Evolutionary conservation across 2,329 filamentous ascomycete genomes (phyloP), one percentile per base, ranked within the genome.

Genomic region (Talaromyces sp.): DNA sequence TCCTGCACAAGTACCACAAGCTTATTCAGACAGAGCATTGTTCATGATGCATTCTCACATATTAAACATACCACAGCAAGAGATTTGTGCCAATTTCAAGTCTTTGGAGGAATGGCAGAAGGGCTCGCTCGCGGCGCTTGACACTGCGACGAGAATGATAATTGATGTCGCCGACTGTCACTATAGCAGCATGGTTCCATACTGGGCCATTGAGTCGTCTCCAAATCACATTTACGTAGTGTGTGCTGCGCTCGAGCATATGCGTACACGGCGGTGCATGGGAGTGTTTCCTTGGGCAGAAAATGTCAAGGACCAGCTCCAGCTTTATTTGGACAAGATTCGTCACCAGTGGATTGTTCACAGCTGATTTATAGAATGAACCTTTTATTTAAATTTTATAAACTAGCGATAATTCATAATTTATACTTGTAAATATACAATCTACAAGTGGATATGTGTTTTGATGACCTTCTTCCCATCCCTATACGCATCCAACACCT

Each of bases 401-500:
- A n/a, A n/a, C n/a, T n/a, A n/a, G n/a, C n/a, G n/a, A n/a, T n/a
- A n/a, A n/a, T n/a, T n/a, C n/a, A n/a, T n/a, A n/a, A n/a, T n/a
- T n/a, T n/a, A n/a, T n/a, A 27, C 10, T 31, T 3, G 43, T 24
- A 19, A n/a, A 10, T 52, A 52, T 13, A 51, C 10, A 29, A 27
- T 24, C 27, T 52, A 52, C 27, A 52, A n/a, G 32, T 59, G 57
- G 19, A 59, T 49, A 24, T 59, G 57, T 24, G 57, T 59, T 19
- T 59, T 59, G 19, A 32, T 38, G 11, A 59, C 57, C 6, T 8
- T 49, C 38, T 55, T 71, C 17, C 72, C 73, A 65, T 77, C 71
- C 26, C 70, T 61, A 67, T 77, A 78, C 14, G 64, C 65, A 69
- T 78, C 75, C 56, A 79, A 60, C 9, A 73, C 68, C 54, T 68